phyloP scores from a whole-genome alignment of 2,329 filamentous ascomycete genomes.

The Bretziella fagacearum region DNA sequence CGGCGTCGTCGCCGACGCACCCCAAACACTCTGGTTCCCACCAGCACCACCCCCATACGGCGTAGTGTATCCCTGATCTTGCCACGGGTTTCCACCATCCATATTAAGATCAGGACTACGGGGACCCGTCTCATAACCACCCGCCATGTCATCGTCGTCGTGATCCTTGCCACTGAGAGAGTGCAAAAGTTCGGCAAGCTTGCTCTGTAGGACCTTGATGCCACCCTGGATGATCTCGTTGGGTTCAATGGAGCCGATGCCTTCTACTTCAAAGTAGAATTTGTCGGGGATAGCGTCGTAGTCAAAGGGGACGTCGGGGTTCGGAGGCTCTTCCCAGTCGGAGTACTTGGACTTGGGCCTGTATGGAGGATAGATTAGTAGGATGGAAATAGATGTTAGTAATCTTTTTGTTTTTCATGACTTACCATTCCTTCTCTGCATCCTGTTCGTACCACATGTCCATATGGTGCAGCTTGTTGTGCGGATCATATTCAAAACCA shows the following conservation, averaged over 20 bases:
- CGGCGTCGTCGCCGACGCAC: constrained; percentile 31
- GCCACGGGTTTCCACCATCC: constrained; percentile 39
- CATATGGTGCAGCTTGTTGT: constrained; percentile 84
- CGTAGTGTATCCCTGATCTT: constrained; percentile 51
- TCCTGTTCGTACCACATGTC: constrained; percentile 89
- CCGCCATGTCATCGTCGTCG: constrained; percentile 25
- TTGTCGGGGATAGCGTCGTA: constrained; percentile 68
- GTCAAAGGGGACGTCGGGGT: constrained; percentile 76
- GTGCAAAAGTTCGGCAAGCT: constrained; percentile 65
- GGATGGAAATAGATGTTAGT: neutral
- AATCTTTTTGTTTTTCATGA: constrained; percentile 14
- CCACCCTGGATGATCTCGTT: constrained; percentile 79
- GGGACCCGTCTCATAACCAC: constrained; percentile 43
- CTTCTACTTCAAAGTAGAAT: constrained; percentile 92
- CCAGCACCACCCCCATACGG: constrained; percentile 43
- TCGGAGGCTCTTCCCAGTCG: constrained; percentile 59
- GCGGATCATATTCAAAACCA: constrained; percentile 94
- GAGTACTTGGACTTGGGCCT: constrained; percentile 73
- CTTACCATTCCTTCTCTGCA: constrained; percentile 67
- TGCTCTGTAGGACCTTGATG: constrained; percentile 76
- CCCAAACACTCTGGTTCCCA: constrained; percentile 47
- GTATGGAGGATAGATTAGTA: constrained; percentile 4
- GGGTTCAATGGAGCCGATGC: constrained; percentile 71
- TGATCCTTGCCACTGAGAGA: constrained; percentile 37
- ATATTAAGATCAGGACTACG: constrained; percentile 48